Evolutionary conservation across 2,329 filamentous ascomycete genomes (phyloP).

Genomic region (Penicillium freii): DNA sequence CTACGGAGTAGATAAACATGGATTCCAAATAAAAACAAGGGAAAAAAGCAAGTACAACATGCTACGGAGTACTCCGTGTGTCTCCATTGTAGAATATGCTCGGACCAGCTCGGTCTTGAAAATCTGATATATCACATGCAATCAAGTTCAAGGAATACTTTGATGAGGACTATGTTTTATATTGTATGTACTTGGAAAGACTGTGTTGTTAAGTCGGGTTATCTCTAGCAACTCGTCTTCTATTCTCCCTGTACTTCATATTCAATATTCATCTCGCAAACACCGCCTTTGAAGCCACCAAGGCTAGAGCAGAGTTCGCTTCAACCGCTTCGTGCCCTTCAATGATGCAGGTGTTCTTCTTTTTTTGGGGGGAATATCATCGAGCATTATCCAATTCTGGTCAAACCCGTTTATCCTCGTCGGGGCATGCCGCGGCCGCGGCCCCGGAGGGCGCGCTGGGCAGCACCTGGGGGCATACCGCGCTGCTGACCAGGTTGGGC

Average conservation of each 20-base stretch:
- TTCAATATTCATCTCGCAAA: slow-evolving; percentile 11
- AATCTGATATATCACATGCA: background rate
- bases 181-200: slow-evolving; percentile 11
- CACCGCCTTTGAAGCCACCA: slow-evolving; percentile 11
- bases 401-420: slow-evolving; percentile 27
- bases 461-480: slow-evolving; percentile 74
- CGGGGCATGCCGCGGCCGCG: slow-evolving; percentile 83
- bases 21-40: background rate
- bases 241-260: slow-evolving; percentile 14
- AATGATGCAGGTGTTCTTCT: slow-evolving; percentile 9
- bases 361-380: slow-evolving; percentile 14
- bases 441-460: slow-evolving; percentile 82
- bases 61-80: background rate
- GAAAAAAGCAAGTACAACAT: background rate
- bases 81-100: background rate
- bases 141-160: background rate
- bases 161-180: slow-evolving; percentile 9
- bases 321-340: background rate
- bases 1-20: background rate
- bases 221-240: slow-evolving; percentile 13
- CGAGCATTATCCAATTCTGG: slow-evolving; percentile 26
- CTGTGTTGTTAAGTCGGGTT: slow-evolving; percentile 2
- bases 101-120: background rate
- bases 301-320: background rate
- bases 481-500: slow-evolving; percentile 74